Percentiles rank a stretch among this genome's conserved stretches.
Evolutionary conservation across 2,329 filamentous ascomycete species (phyloP).

Genomic region (Xylariaceae sp.): DNA sequence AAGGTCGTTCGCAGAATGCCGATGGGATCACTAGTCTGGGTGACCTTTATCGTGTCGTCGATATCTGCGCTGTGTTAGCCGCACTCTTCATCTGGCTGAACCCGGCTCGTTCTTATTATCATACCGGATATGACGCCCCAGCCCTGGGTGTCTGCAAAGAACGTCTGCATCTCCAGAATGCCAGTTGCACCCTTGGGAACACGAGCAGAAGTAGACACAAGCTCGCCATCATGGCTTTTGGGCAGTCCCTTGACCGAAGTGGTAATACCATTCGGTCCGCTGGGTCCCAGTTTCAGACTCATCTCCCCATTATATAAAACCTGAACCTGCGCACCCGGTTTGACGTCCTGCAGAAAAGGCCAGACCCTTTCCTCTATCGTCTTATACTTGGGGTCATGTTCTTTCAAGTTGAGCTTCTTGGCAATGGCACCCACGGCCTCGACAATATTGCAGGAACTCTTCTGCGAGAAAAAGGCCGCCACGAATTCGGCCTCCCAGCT

Average conservation of each 20-base stretch:
- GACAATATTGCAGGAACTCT: conserved; percentile 61
- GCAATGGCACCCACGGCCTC: conserved; percentile 66
- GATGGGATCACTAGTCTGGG: conserved; percentile 70
- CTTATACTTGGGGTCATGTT: conserved; percentile 51
- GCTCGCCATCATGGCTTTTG: conserved; percentile 40
- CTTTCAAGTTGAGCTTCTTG: conserved; percentile 60
- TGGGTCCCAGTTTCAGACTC: conserved; percentile 58
- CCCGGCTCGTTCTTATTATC: conserved; percentile 8
- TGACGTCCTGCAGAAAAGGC: conserved; percentile 73
- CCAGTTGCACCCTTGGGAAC: conserved; percentile 51
- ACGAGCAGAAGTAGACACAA: conserved; percentile 43
- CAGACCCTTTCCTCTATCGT: conserved; percentile 64
- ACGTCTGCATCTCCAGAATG: conserved; percentile 60
- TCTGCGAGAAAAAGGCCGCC: conserved; percentile 70
- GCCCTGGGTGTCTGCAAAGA: conserved; percentile 69
- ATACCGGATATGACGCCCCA: conserved; percentile 76
- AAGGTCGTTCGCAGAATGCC: conserved; percentile 84
- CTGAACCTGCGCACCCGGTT: conserved; percentile 64
- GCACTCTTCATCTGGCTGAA: neutral
- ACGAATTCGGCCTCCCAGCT: conserved; percentile 80
- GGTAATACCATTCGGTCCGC: conserved; percentile 66
- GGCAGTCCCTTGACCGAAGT: conserved; percentile 55
- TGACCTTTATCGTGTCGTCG: conserved; percentile 94
- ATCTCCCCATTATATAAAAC: conserved; percentile 49
- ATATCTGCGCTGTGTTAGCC: conserved; percentile 53